These are phyloP conservation scores for Trichocomaceae sp. DNA, from an alignment of 2,329 filamentous ascomycete species.

Conservation along the genomic window DNA sequence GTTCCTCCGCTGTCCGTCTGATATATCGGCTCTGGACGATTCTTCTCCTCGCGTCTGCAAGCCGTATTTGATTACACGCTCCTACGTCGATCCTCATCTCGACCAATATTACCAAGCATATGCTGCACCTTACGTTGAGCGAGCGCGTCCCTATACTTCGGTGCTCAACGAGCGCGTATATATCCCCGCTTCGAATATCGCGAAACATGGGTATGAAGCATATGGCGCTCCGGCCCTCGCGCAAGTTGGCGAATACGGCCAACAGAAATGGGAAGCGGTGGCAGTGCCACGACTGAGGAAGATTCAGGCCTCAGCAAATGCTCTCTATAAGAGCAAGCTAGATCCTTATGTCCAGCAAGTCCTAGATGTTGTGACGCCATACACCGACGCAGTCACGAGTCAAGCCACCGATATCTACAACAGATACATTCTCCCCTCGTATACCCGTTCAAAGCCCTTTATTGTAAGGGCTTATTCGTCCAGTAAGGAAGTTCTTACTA, in stretches of 20 bases:
- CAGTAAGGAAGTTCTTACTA: conserved; percentile 59
- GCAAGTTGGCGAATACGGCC: conserved; percentile 59
- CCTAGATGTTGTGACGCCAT: conserved; percentile 57
- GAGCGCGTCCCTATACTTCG: conserved; percentile 65
- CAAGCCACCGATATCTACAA: conserved; percentile 64
- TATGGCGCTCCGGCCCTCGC: conserved; percentile 69
- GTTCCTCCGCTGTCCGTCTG: conserved; percentile 73
- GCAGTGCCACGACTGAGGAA: conserved; percentile 67
- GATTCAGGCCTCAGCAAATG: conserved; percentile 54
- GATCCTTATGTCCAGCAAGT: conserved; percentile 66
- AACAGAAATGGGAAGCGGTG: conserved; percentile 70
- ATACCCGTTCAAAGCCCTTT: conserved; percentile 68
- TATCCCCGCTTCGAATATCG: conserved; percentile 59
- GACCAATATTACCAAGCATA: conserved; percentile 82
- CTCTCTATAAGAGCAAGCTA: conserved; percentile 63
- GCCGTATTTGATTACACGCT: conserved; percentile 64
- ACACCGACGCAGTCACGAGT: conserved; percentile 60
- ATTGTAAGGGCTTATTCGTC: conserved; percentile 60
- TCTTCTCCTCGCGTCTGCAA: conserved; percentile 72
- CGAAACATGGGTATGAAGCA: conserved; percentile 53
- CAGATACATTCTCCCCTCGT: conserved; percentile 67
- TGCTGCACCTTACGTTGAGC: conserved; percentile 72
- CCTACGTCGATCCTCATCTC: conserved; percentile 65
- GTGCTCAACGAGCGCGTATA: conserved; percentile 56
- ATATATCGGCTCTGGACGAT: conserved; percentile 59